These are phyloP conservation scores for Gelatoporia subvermispora DNA, from an alignment of 768 basidiomycete species.

Conservation along the genomic window DNA sequence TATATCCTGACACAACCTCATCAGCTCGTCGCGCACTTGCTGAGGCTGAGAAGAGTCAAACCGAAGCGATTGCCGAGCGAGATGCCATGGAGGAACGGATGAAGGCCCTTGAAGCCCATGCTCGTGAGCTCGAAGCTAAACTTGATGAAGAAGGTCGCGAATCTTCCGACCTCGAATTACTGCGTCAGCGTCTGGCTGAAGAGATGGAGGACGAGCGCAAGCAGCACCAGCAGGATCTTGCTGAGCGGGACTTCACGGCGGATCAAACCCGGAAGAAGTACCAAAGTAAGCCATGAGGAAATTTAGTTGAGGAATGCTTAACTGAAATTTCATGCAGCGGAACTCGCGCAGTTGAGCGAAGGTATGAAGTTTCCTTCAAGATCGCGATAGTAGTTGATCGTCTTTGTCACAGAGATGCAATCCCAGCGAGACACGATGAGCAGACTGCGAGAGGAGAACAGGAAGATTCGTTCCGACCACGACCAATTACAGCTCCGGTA, in stretches of 20 bases:
- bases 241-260: slow-evolving; percentile 70
- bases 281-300: slow-evolving; percentile 48
- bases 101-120: slow-evolving; percentile 44
- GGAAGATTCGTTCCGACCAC: slow-evolving; percentile 70
- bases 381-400: background rate
- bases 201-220: slow-evolving; percentile 77
- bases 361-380: slow-evolving; percentile 34
- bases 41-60: slow-evolving; percentile 57
- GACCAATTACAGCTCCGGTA: slow-evolving; percentile 71
- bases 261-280: slow-evolving; percentile 86
- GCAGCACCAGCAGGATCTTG: slow-evolving; percentile 74
- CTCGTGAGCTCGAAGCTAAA: slow-evolving; percentile 56
- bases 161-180: slow-evolving; percentile 56
- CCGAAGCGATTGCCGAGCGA: slow-evolving; percentile 45
- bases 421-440: slow-evolving; percentile 73
- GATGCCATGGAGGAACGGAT: slow-evolving; percentile 47
- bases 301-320: too few relatives aligned
- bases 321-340: slow-evolving; percentile 38
- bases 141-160: slow-evolving; percentile 67
- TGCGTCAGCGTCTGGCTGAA: slow-evolving; percentile 64
- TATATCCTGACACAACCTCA: background rate
- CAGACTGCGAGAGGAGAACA: slow-evolving; percentile 73
- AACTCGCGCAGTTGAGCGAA: slow-evolving; percentile 76
- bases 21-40: slow-evolving; percentile 56
- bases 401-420: slow-evolving; percentile 53